These are phyloP conservation scores for Clonostachys solani DNA, from an alignment of 2,329 filamentous ascomycete species.

Conservation along the genomic window DNA sequence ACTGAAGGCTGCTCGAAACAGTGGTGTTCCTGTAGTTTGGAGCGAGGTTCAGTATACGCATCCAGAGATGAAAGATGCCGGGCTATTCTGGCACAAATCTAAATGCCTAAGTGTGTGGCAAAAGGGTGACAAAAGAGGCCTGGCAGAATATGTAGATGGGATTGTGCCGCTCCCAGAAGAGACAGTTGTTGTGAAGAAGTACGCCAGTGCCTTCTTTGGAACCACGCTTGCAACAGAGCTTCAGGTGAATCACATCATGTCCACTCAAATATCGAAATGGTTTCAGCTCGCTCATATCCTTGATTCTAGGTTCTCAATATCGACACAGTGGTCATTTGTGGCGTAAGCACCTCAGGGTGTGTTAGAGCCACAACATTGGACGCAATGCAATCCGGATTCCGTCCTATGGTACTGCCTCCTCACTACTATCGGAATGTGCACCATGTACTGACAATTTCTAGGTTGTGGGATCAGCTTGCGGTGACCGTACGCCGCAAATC, in stretches of 20 bases:
- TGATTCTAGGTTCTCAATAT: constrained; percentile 5
- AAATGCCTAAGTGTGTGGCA: constrained; percentile 35
- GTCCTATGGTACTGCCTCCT: constrained; percentile 30
- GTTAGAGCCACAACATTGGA: constrained; percentile 38
- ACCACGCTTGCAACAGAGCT: constrained; percentile 34
- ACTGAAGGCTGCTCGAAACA: constrained; percentile 29
- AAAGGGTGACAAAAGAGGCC: constrained; percentile 26
- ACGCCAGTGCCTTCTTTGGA: constrained; percentile 38
- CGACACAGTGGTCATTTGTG: constrained; percentile 40
- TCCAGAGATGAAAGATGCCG: constrained; percentile 37
- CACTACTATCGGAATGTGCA: no score
- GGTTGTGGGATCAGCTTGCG: constrained; percentile 38
- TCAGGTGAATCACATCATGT: constrained; percentile 16
- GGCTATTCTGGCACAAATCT: constrained; percentile 34
- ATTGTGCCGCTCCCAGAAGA: constrained; percentile 28
- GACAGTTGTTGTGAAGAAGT: constrained; percentile 32
- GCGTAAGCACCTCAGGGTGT: constrained; percentile 41
- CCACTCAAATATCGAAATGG: no score
- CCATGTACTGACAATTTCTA: constrained; percentile 4
- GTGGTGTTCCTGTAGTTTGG: constrained; percentile 34
- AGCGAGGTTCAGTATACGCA: constrained; percentile 35
- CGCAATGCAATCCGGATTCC: constrained; percentile 35
- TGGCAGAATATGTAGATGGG: constrained; percentile 29
- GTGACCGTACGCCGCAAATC: constrained; percentile 36
- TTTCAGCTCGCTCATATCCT: no score